Conservation (phyloP, 2,329 filamentous ascomycete species). For the Fusarium illudens region DNA sequence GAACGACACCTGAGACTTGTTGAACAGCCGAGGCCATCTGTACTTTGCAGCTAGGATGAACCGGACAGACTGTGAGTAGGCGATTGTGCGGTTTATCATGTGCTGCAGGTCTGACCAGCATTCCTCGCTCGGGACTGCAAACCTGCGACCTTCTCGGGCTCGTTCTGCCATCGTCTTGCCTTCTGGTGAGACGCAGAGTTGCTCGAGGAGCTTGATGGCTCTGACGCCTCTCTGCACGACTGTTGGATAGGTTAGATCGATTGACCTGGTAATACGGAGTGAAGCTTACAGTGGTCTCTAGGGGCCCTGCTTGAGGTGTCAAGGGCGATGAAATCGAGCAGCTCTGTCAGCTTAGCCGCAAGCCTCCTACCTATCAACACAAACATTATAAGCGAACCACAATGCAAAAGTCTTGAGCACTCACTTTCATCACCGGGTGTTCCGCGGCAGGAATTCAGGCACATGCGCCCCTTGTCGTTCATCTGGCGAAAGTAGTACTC, state of each 20-base stretch:
- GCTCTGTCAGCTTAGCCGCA: background rate
- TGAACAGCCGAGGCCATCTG: conserved; percentile 42
- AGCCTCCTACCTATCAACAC: background rate
- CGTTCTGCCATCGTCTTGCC: conserved; percentile 3
- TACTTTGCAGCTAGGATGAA: conserved; percentile 25
- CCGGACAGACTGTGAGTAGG: conserved; percentile 26
- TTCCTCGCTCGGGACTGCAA: conserved; percentile 4
- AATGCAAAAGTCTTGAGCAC: background rate
- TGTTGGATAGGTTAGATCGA: background rate
- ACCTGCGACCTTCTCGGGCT: conserved; percentile 5
- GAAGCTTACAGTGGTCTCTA: background rate
- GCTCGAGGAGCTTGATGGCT: background rate
- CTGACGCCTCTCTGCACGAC: background rate
- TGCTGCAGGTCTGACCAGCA: conserved; percentile 39
- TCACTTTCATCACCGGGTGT: background rate
- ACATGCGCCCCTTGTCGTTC: background rate
- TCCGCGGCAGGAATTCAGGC: background rate
- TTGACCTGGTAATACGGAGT: background rate
- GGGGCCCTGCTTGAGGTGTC: background rate
- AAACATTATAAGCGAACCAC: background rate
- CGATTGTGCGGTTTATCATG: conserved; percentile 22
- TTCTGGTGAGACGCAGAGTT: background rate
- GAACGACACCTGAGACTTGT: conserved; percentile 37
- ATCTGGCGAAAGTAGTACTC: conserved; percentile 7
- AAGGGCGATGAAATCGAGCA: background rate